phyloP scores from a whole-genome alignment of 352 stramenopile genomes.

The Globisporangium irregulare region DNA sequence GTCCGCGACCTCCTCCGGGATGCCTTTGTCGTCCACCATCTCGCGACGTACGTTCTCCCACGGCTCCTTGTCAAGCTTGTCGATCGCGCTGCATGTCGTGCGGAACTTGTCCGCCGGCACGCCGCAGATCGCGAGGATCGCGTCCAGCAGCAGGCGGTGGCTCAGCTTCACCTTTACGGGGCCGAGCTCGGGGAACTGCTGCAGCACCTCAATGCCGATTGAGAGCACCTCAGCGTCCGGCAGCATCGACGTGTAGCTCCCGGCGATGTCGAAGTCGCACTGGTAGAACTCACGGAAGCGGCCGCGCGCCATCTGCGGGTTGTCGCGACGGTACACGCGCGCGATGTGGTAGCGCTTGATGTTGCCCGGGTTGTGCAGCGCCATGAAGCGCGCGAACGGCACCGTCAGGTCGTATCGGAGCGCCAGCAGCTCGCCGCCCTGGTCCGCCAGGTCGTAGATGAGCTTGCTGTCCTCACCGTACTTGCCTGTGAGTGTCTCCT shows the following conservation, averaged over 20 bases:
- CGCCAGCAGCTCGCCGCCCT: slow-evolving; percentile 94
- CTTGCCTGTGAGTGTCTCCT: slow-evolving; percentile 98
- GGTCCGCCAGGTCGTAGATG: slow-evolving; percentile 99
- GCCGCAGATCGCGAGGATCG: slow-evolving; percentile 97
- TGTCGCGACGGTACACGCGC: slow-evolving; percentile 96
- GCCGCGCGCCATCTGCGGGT: slow-evolving; percentile 92
- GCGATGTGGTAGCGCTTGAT: slow-evolving; percentile 99
- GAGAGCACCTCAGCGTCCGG: slow-evolving; percentile 96
- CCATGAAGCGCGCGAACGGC: slow-evolving; percentile 98
- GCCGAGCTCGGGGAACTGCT: slow-evolving; percentile 83
- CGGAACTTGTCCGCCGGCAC: slow-evolving; percentile 96
- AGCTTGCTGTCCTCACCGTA: slow-evolving; percentile 99
- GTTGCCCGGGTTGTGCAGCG: slow-evolving; percentile 95
- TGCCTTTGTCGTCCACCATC: slow-evolving; percentile 97
- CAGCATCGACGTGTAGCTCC: slow-evolving; percentile 94
- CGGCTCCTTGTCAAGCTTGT: slow-evolving; percentile 99
- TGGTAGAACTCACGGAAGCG: slow-evolving; percentile 99
- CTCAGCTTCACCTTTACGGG: slow-evolving; percentile 98
- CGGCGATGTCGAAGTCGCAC: slow-evolving; percentile 99
- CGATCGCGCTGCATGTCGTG: slow-evolving; percentile 97
- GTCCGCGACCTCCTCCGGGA: slow-evolving; percentile 90
- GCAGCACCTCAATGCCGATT: slow-evolving; percentile 91
- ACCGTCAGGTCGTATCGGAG: slow-evolving; percentile 98
- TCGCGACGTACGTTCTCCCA: slow-evolving; percentile 90
- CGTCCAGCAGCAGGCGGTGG: slow-evolving; percentile 95